phyloP scores from a whole-genome alignment of 768 basidiomycete species.

The Brasilioporus rufonigricans region DNA sequence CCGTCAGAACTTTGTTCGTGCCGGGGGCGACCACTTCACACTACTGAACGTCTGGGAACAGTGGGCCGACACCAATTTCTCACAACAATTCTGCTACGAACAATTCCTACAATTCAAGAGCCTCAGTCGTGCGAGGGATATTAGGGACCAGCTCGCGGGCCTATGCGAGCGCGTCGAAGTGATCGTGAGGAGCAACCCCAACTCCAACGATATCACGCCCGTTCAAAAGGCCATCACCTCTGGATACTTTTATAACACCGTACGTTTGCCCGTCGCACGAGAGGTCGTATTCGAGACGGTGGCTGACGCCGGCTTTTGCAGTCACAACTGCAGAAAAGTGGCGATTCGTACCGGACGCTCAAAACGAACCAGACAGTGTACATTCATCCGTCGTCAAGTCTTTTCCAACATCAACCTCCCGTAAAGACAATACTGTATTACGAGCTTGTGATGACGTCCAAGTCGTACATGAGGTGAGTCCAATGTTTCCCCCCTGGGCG shows the following conservation, averaged over 20 bases:
- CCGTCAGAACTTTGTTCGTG: conserved; percentile 91
- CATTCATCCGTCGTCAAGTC: conserved; percentile 91
- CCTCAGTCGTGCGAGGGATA: conserved; percentile 90
- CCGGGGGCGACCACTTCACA: conserved; percentile 98
- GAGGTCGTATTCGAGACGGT: not conserved
- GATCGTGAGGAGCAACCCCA: conserved; percentile 81
- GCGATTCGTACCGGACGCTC: conserved; percentile 94
- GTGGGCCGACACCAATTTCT: conserved; percentile 97
- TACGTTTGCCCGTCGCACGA: conserved; percentile 34
- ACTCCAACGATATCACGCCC: conserved; percentile 88
- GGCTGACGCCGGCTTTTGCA: conserved; percentile 26
- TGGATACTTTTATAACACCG: conserved; percentile 96
- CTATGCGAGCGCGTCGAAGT: conserved; percentile 98
- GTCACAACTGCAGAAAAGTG: conserved; percentile 92
- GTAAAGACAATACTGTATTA: conserved; percentile 90
- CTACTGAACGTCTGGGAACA: conserved; percentile 98
- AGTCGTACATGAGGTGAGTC: conserved; percentile 86
- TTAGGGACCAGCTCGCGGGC: conserved; percentile 91
- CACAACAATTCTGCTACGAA: conserved; percentile 95
- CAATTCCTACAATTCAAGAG: conserved; percentile 96
- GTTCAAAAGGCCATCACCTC: conserved; percentile 94
- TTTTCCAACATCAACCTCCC: conserved; percentile 96
- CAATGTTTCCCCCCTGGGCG: not conserved
- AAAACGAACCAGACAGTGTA: conserved; percentile 97
- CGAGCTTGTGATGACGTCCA: conserved; percentile 95